phyloP scores from a whole-genome alignment of 2,329 filamentous ascomycete genomes.

The Neofusicoccum umdonicola region DNA sequence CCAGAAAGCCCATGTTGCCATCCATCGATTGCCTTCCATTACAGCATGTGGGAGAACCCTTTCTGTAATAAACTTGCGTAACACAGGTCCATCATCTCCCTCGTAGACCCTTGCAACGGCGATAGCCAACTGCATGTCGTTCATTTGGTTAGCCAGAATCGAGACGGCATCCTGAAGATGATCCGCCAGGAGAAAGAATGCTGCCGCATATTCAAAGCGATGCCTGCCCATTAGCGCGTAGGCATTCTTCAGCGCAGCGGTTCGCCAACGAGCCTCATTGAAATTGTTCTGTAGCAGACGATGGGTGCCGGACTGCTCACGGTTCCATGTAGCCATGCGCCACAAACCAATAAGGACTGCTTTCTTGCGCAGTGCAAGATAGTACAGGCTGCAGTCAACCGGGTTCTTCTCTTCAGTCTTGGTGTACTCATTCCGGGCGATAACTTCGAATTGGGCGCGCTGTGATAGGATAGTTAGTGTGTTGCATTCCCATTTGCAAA shows the following conservation, averaged over 20 bases:
- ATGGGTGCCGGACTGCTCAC: slow-evolving; percentile 77
- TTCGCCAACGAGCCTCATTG: slow-evolving; percentile 79
- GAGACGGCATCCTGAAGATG: slow-evolving; percentile 80
- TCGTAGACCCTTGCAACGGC: slow-evolving; percentile 85
- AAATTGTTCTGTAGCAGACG: slow-evolving; percentile 89
- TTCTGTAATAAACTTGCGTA: slow-evolving; percentile 73
- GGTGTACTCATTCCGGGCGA: slow-evolving; percentile 91
- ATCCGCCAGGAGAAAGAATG: slow-evolving; percentile 91
- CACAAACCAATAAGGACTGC: slow-evolving; percentile 84
- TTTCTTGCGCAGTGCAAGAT: slow-evolving; percentile 89
- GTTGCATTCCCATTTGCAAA: no score
- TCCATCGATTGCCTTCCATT: slow-evolving; percentile 83
- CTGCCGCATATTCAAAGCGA: slow-evolving; percentile 89
- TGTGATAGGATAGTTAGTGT: slow-evolving; percentile 31
- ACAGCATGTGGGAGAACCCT: slow-evolving; percentile 76
- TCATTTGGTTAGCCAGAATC: slow-evolving; percentile 81
- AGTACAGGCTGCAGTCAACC: slow-evolving; percentile 85
- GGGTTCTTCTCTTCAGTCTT: slow-evolving; percentile 85
- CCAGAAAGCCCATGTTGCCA: slow-evolving; percentile 94
- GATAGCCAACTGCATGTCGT: slow-evolving; percentile 86
- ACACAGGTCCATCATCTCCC: slow-evolving; percentile 73
- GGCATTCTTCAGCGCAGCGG: slow-evolving; percentile 89
- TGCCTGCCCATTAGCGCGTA: slow-evolving; percentile 91
- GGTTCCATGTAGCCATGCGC: slow-evolving; percentile 89
- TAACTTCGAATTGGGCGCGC: slow-evolving; percentile 79